Percentiles rank a stretch among this genome's conserved stretches.
These are phyloP conservation scores for Volutella citrinella DNA, from an alignment of 2,329 filamentous ascomycete species.

Conservation along the genomic window DNA sequence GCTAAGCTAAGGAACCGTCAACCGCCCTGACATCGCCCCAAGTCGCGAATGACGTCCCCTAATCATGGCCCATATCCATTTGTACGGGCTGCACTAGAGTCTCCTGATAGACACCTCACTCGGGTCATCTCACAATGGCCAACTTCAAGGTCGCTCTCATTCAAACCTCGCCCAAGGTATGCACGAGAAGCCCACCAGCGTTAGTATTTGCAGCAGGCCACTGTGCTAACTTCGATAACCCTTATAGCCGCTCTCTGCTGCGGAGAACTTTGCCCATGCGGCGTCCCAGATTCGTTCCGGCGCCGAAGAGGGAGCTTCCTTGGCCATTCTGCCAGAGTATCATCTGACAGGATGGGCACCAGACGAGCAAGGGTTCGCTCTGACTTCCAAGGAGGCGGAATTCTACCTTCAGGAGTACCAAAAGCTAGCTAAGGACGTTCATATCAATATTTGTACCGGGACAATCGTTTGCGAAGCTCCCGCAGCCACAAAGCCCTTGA, in stretches of 20 bases:
- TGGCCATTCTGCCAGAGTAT: constrained; percentile 68
- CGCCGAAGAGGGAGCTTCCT: constrained; percentile 25
- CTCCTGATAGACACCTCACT: no score
- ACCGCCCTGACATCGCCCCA: no score
- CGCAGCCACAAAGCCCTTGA: constrained; percentile 40
- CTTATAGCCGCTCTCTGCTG: constrained; percentile 18
- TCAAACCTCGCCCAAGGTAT: constrained; percentile 20
- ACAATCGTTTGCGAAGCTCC: constrained; percentile 58
- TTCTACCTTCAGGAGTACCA: constrained; percentile 59
- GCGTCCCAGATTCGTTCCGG: constrained; percentile 15
- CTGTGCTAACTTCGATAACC: constrained; percentile 4
- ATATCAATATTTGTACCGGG: constrained; percentile 69
- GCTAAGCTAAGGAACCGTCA: no score
- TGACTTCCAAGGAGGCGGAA: constrained; percentile 47
- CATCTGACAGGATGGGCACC: constrained; percentile 73
- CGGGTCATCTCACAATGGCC: no score
- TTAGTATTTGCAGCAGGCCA: neutral
- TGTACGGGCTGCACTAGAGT: no score
- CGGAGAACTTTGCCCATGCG: constrained; percentile 17
- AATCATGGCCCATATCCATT: no score
- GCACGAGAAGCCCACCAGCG: neutral
- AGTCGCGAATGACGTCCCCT: no score
- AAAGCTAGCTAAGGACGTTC: constrained; percentile 59
- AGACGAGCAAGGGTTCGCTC: constrained; percentile 55
- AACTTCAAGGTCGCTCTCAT: constrained; percentile 19